A percentile compares a stretch with the other conserved stretches of the same genome.
Evolutionary conservation across 306 rosid species (phyloP).

Genomic region (Pyrus betulifolia): DNA sequence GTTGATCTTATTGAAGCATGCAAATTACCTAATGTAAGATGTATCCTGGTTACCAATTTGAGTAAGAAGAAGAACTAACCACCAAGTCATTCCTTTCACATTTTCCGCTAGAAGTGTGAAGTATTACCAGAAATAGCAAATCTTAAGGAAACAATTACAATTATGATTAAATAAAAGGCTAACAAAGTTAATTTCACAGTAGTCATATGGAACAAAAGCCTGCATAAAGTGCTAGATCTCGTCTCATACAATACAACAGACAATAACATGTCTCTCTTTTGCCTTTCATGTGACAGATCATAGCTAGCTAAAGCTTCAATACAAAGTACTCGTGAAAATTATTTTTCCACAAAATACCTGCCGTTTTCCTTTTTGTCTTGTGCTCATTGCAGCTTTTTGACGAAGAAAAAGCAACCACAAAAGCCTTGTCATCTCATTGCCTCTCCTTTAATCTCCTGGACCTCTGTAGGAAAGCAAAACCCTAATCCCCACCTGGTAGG

Average conservation of each 20-base stretch:
- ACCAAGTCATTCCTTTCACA: not conserved
- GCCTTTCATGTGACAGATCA: conserved; percentile 33
- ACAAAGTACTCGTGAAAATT: conserved; percentile 18
- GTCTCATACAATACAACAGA: conserved; percentile 28
- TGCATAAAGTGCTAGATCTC: conserved; percentile 18
- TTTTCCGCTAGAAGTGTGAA: not conserved
- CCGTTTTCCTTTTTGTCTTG: conserved; percentile 23
- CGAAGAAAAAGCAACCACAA: not conserved
- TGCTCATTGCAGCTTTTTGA: conserved; percentile 26
- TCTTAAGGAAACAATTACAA: not conserved
- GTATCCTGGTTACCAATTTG: not conserved
- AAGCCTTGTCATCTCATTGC: conserved; percentile 5
- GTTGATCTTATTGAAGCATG: no score
- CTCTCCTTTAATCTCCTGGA: conserved; percentile 12
- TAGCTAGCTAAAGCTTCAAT: conserved; percentile 6
- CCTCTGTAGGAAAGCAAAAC: conserved; percentile 3
- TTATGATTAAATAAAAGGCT: not conserved
- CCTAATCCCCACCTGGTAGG: conserved; percentile 1
- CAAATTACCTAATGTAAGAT: not conserved
- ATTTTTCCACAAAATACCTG: conserved; percentile 28
- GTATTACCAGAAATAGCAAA: not conserved
- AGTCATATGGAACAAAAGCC: not conserved
- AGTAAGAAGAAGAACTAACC: not conserved
- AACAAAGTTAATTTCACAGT: not conserved
- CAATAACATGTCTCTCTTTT: not conserved